These are phyloP conservation scores for Claviceps capensis DNA, from an alignment of 2,329 filamentous ascomycete species.

Conservation along the genomic window DNA sequence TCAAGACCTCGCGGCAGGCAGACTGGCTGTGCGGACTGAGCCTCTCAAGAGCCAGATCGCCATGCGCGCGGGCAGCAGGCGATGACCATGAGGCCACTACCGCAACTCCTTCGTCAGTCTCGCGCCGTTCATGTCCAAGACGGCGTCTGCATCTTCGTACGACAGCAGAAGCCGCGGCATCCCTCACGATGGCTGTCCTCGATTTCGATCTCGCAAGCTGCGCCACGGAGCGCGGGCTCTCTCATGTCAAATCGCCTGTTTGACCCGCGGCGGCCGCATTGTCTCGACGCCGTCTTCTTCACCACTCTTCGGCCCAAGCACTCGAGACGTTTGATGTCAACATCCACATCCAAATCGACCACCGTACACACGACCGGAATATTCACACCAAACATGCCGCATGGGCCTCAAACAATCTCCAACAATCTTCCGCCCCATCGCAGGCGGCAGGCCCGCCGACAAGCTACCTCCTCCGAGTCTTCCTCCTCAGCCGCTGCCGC, in stretches of 20 bases:
- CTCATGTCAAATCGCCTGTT: conserved; percentile 24
- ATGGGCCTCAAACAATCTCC: conserved; percentile 10
- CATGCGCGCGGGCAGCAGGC: conserved; percentile 17
- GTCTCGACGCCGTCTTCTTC: conserved; percentile 18
- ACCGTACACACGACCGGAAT: conserved; percentile 5
- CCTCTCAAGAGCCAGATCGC: conserved; percentile 5
- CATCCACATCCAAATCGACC: conserved; percentile 11
- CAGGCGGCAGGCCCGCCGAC: conserved; percentile 19
- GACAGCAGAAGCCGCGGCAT: conserved; percentile 1
- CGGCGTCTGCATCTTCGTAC: conserved; percentile 11
- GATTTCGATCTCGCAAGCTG: conserved; percentile 12
- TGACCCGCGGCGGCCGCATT: conserved; percentile 18
- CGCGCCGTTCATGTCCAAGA: conserved; percentile 12
- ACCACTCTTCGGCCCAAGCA: conserved; percentile 12
- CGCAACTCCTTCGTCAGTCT: conserved; percentile 17
- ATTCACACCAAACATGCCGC: conserved; percentile 8
- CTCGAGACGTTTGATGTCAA: conserved; percentile 15
- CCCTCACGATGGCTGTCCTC: conserved; percentile 19
- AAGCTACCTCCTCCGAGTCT: conserved; percentile 4
- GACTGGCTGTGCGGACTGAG: neutral
- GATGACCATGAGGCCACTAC: conserved; percentile 20
- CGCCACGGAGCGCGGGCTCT: conserved; percentile 14
- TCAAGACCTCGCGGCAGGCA: neutral
- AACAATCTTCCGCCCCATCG: conserved; percentile 20
- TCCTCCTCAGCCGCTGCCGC: neutral